Evolutionary conservation across 768 basidiomycete species (phyloP).

Genomic region (Fomitopsis serialis): DNA sequence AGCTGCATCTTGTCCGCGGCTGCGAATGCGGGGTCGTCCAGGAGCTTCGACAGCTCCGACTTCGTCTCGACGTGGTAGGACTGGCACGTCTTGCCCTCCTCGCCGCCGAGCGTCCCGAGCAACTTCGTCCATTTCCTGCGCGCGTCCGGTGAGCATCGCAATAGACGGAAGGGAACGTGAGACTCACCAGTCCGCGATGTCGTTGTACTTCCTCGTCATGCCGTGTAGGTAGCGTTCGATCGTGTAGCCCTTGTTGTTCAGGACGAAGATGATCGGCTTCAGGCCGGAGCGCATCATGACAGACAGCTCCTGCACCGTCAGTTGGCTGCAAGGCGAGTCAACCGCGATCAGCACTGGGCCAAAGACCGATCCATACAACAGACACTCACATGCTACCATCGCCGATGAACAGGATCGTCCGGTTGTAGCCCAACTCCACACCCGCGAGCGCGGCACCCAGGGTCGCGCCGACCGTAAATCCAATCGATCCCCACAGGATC

Average conservation of each 20-base stretch:
- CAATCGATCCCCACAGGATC: slow-evolving; percentile 90
- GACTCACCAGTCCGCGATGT: slow-evolving; percentile 67
- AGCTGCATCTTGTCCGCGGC: slow-evolving; percentile 65
- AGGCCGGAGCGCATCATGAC: slow-evolving; percentile 73
- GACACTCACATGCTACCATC: slow-evolving; percentile 69
- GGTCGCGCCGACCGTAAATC: slow-evolving; percentile 77
- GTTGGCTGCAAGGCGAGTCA: slow-evolving; percentile 49
- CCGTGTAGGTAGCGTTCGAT: slow-evolving; percentile 82
- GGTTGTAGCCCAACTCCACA: slow-evolving; percentile 48
- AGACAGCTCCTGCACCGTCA: slow-evolving; percentile 79
- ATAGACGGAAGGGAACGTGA: background rate
- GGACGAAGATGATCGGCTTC: slow-evolving; percentile 78
- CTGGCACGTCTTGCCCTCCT: slow-evolving; percentile 41
- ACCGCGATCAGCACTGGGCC: too few species aligned
- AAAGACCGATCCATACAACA: slow-evolving; percentile 7
- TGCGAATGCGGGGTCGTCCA: slow-evolving; percentile 59
- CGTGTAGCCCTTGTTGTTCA: slow-evolving; percentile 82
- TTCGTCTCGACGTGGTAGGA: slow-evolving; percentile 69
- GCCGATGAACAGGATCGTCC: slow-evolving; percentile 82
- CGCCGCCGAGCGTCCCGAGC: slow-evolving; percentile 53
- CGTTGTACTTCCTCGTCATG: slow-evolving; percentile 71
- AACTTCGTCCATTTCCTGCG: slow-evolving; percentile 60
- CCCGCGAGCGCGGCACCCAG: slow-evolving; percentile 83
- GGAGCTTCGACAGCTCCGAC: slow-evolving; percentile 57
- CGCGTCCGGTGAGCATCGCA: background rate